Evolutionary conservation across 805 yeast species (phyloP).

Genomic region (Wickerhamomyces sydowiorum): DNA sequence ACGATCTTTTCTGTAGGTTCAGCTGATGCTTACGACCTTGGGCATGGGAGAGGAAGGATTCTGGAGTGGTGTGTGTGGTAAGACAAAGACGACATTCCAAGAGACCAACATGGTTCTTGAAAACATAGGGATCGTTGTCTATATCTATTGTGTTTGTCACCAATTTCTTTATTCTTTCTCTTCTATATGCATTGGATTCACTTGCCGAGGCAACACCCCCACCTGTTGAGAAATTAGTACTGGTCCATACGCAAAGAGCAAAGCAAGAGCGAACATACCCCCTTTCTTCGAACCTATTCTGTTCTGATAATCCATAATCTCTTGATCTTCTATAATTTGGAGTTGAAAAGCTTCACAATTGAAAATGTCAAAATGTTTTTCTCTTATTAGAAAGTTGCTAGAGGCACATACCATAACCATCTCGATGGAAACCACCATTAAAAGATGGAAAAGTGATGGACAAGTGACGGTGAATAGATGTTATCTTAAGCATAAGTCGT

Average conservation of each 20-base stretch:
- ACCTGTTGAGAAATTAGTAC: constrained; percentile 5
- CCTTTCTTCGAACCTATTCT: constrained; percentile 90
- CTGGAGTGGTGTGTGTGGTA: constrained; percentile 75
- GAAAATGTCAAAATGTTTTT: no score
- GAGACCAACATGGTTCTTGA: constrained; percentile 76
- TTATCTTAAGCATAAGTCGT: no score
- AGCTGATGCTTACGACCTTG: constrained; percentile 80
- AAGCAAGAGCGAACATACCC: constrained; percentile 23
- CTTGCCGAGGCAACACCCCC: constrained; percentile 82
- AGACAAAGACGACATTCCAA: constrained; percentile 81
- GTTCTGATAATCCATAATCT: constrained; percentile 77
- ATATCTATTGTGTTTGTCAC: constrained; percentile 40
- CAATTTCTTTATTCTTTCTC: constrained; percentile 62
- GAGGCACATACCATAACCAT: no score
- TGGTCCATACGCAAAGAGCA: not conserved
- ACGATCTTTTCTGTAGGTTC: constrained; percentile 61
- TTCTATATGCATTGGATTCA: constrained; percentile 63
- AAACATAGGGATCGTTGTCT: constrained; percentile 76
- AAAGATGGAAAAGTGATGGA: no score
- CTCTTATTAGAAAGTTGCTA: no score
- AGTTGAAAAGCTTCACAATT: no score
- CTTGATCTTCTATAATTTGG: not conserved
- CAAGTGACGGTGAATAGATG: no score
- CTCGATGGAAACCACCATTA: no score
- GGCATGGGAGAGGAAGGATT: constrained; percentile 78